A percentile compares a stretch with the other conserved stretches of the same genome.
These are phyloP conservation scores for Saprolegnia diclina DNA, from an alignment of 352 stramenopile genomes.

Conservation along the genomic window DNA sequence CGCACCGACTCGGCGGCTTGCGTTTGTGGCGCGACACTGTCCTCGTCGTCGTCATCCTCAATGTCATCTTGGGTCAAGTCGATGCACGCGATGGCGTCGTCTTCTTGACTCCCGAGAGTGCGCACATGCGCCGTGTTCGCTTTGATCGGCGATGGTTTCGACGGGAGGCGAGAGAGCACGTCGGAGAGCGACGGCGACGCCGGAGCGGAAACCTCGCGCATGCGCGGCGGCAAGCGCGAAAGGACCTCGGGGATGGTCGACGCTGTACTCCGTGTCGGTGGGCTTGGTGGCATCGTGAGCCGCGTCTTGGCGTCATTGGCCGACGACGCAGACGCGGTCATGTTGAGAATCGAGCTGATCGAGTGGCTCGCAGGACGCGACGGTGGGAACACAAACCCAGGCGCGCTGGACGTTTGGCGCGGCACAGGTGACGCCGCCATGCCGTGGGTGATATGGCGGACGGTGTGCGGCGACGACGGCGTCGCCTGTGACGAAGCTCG, in stretches of 20 bases:
- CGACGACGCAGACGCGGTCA: no score
- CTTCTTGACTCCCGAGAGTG: background rate
- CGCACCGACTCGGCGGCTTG: background rate
- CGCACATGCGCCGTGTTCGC: background rate
- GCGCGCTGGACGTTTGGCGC: no score
- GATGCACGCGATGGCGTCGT: background rate
- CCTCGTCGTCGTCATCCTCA: background rate
- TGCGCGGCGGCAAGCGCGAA: no score
- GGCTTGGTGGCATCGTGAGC: background rate
- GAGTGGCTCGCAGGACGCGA: no score
- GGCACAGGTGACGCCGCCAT: no score
- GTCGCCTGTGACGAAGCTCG: no score
- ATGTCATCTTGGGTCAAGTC: background rate
- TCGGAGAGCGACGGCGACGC: background rate
- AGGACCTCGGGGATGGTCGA: no score
- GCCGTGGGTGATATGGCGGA: no score
- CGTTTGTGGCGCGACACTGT: background rate
- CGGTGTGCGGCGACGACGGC: no score
- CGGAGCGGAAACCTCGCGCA: no score
- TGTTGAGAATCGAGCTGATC: background rate
- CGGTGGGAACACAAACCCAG: no score
- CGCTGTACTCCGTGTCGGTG: background rate
- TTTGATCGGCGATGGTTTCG: background rate
- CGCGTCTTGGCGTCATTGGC: no score
- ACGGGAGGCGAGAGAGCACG: background rate